Base-by-base conservation (phyloP, 2,329 filamentous ascomycete genomes). In the Verticillium albo-atrum region DNA sequence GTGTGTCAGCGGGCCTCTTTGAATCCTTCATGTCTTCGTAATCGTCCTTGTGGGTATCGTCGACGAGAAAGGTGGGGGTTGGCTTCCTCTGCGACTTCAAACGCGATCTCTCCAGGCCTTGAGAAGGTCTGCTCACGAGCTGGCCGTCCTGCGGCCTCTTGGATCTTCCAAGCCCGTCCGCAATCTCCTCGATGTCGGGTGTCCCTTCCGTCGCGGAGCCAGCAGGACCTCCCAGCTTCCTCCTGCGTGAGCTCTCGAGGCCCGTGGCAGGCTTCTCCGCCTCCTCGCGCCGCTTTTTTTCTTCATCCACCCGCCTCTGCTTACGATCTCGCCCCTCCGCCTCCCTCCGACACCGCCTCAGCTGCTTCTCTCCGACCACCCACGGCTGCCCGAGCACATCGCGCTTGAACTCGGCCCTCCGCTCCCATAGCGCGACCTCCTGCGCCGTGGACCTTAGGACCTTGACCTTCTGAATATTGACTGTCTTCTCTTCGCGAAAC, bases 401-500 rank as follows among this genome's bases (percentile, higher is more conserved):
- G 34, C 66, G 67, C 35, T 77, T 77, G 66, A 89, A 87, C 30
- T 70, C 70, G 20, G 69, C 63, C 52, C 79, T 74, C 71, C 84
- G 84, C 65, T 80, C 76, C 86, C 86, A 89, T 9, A 87, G 82
- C 7, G 67, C 70, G 3, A 88, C 74, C 68, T 89, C 87, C 34
- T 82, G 76, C 53, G 79, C 77, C 0, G 85, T 89, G 52, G 79
- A 77, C 26, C 67, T 69, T 4, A 89, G 59, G 0, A 75, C 64
- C n/a, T 69, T 67, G 59, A 84, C 71, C 65, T 81, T 84, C 53
- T 81, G 75, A 25, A 85, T 75, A 51, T 77, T 78, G 62, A 88
- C 74, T 67, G 86, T 83, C 64, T 71, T 79, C 60, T 77, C 71
- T 1, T 76, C 74, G 57, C 81, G 75, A 61, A 79, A 87, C 0